These are phyloP conservation scores for Ogataea nonfermentans DNA, from an alignment of 805 yeast species.

Conservation along the genomic window DNA sequence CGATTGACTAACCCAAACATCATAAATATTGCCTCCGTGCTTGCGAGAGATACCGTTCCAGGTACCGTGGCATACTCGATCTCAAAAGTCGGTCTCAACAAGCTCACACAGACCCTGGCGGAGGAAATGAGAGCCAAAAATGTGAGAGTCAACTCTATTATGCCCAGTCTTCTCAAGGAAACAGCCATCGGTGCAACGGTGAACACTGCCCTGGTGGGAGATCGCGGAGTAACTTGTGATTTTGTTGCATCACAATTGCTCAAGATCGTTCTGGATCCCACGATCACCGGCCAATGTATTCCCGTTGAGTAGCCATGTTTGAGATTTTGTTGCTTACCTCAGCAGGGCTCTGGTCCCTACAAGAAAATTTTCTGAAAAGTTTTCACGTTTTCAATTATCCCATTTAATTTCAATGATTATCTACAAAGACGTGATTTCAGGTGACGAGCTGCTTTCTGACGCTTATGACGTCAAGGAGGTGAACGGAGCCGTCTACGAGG, in stretches of 20 bases:
- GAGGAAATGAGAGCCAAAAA: slow-evolving; percentile 51
- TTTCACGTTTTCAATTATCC: slow-evolving; percentile 8
- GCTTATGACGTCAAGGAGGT: slow-evolving; percentile 90
- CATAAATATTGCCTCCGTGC: slow-evolving; percentile 64
- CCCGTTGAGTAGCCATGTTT: slow-evolving; percentile 8
- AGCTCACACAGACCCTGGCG: slow-evolving; percentile 59
- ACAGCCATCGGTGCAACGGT: slow-evolving; percentile 61
- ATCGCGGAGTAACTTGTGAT: slow-evolving; percentile 11
- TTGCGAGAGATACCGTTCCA: slow-evolving; percentile 44
- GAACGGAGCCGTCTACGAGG: slow-evolving; percentile 92
- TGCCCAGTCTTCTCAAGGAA: slow-evolving; percentile 65
- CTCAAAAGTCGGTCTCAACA: slow-evolving; percentile 66
- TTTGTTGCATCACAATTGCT: slow-evolving; percentile 14
- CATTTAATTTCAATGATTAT: slow-evolving; percentile 35
- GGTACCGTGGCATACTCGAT: slow-evolving; percentile 72
- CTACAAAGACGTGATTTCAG: slow-evolving; percentile 79
- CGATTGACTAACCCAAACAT: slow-evolving; percentile 38
- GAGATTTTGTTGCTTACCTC: slow-evolving; percentile 12
- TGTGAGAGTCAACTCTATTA: slow-evolving; percentile 60
- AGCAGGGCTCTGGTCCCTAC: slow-evolving; percentile 2
- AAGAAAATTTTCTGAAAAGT: slow-evolving; percentile 9
- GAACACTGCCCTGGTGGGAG: slow-evolving; percentile 15
- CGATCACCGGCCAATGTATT: slow-evolving; percentile 16
- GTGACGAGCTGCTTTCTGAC: slow-evolving; percentile 95
- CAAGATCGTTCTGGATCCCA: slow-evolving; percentile 4